Base-by-base conservation (phyloP, 208 protist genomes). In the Porcisia hertigi region DNA sequence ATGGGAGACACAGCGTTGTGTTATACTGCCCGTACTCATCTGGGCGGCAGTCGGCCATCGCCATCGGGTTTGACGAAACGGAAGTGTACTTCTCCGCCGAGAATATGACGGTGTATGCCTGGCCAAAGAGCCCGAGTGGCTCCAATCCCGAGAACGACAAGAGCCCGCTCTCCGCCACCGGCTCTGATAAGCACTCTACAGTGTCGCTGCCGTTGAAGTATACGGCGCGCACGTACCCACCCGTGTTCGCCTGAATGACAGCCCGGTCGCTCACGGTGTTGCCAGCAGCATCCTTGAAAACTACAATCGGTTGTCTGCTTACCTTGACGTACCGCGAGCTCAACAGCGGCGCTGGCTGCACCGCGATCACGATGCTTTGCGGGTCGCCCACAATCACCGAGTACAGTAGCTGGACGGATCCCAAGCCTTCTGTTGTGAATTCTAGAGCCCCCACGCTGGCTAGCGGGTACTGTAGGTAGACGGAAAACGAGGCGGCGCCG, bases 21-120 rank as follows among this genome's bases (percentile, higher is more conserved):
- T 71, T 79, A 43, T 86, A 83, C 65, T 45, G 52, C n/a, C 77
- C 85, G 66, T 84, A 88, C 76, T 88, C 65, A 23, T 81, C 70
- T 8, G 47, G 49, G 69, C 78, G 73, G 73, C 85, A 89, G 18
- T 43, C n/a, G 30, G 63, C 23, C 34, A 76, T 62, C 18, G 43
- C 39, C 59, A 83, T 79, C n/a, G 23, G 64, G 0, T 25, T 43
- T 1, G 80, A 83, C 25, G 82, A 77, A 39, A 83, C 54, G 57
- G 69, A 69, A 54, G 49, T 30, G 55, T 86, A 82, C 23, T 66
- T 74, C 39, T 34, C 12, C 0, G 76, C 71, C 0, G 71, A 53
- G 66, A 89, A 86, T 8, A 49, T 67, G 43, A 87, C 58, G 7
- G 47, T 53, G 63, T 85, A 82, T 2, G 25, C 43, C 45, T 60